These are phyloP conservation scores for Ustilago hordei DNA, from an alignment of 1,284 basidiomycete species.

Conservation along the genomic window DNA sequence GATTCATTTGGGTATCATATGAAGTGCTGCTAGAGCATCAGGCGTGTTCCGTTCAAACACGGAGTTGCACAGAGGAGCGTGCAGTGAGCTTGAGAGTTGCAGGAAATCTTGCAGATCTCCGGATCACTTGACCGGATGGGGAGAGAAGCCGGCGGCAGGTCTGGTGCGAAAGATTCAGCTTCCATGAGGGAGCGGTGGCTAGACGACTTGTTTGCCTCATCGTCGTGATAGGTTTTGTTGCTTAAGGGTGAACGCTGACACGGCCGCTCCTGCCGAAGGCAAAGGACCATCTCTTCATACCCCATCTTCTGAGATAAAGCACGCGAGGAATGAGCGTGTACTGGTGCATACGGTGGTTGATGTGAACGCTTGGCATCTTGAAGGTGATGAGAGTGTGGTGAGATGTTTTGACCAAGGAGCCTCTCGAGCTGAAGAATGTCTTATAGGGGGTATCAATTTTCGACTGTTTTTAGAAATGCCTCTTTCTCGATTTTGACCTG, in stretches of 20 bases:
- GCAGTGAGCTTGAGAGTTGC: too few relatives aligned
- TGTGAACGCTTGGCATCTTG: conserved; percentile 49
- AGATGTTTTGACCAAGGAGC: not conserved
- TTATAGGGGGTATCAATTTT: too few relatives aligned
- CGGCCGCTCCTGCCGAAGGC: conserved; percentile 47
- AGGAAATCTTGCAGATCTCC: too few relatives aligned
- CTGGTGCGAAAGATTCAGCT: not conserved
- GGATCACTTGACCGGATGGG: not conserved
- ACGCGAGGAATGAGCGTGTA: conserved; percentile 53
- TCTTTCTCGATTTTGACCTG: too few relatives aligned
- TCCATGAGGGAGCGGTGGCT: too few relatives aligned
- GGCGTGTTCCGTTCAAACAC: not conserved
- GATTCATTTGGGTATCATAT: not conserved
- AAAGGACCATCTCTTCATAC: conserved; percentile 50
- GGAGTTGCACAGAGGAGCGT: too few relatives aligned
- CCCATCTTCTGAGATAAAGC: conserved; percentile 47
- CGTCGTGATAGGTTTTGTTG: not conserved
- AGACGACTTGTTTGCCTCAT: not conserved
- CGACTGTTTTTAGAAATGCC: too few relatives aligned
- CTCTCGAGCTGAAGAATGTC: too few relatives aligned
- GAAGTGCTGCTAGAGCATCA: not conserved
- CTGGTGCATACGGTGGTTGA: conserved; percentile 56
- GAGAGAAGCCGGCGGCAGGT: not conserved
- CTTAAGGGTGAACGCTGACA: conserved; percentile 33
- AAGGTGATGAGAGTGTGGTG: not conserved